Evolutionary conservation across 1,139 yeast genomes (phyloP), one percentile per base, ranked within the genome.

Genomic region (Yamadazyma taylorii): DNA sequence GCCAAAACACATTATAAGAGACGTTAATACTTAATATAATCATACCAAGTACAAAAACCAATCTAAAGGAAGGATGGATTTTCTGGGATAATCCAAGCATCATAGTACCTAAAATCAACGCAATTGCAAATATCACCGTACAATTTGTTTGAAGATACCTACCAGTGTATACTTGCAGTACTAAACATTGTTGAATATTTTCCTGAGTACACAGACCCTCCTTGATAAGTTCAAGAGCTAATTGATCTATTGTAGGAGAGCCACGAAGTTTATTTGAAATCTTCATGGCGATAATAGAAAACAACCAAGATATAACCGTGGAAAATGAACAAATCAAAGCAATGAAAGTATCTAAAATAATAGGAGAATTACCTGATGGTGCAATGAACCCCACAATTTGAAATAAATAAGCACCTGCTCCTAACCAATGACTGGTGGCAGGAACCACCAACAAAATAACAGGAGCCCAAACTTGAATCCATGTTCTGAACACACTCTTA

Each of bases 171-270:
- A 63, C 43, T 30, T 55, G 51, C 2, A 35, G 33, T 4, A n/a
- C 5, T 12, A 63, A 12, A 43, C 73, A 66, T 3, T 21, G 16
- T 3, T 33, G 17, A 9, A 55, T 42, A 22, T 52, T 52, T 1
- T 52, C 58, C 8, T 33, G 38, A 2, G 60, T 50, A 41, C 73
- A 66, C 1, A 35, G 21, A 0, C 69, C 69, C 29, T 61, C 65
- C 0, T 32, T 25, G 10, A 66, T 53, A 16, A 63, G 46, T 3
- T 39, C 35, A 8, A 33, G 32, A 1, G 47, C 51, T 21, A 61
- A 37, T 5, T 54, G 47, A 13, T 41, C 46, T 7, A 34, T n/a
- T 1, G 64, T 50, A 30, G 60, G 57, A 27, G 48, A 51, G n/a
- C 60, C 61, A 23, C 64, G 50, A 13, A 66, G 42, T 19, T 48